A percentile compares a stretch with the other conserved stretches of the same genome.
Evolutionary conservation across 192 early-diverging fungal genomes (phyloP).

Genomic region (Backusella morwellensis): DNA sequence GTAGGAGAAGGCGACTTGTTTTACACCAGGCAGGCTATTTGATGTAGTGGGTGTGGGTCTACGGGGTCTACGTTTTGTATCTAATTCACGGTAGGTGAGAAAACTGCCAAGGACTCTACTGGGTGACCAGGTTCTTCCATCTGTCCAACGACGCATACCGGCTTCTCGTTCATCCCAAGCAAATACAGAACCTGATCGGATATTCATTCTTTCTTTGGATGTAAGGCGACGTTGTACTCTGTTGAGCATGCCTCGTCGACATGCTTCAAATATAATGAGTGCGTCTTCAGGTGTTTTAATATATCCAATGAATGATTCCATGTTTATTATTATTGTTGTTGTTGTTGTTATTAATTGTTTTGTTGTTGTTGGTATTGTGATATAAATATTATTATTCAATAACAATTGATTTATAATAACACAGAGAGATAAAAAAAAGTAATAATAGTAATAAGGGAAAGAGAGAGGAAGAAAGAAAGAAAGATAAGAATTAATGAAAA

Average conservation of each 20-base stretch:
- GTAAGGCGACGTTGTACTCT: conserved; percentile 78
- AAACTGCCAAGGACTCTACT: conserved; percentile 86
- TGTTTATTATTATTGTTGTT: conserved; percentile 11
- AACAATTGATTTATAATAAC: background rate
- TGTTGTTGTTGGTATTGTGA: background rate
- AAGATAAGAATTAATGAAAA: background rate
- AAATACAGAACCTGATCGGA: conserved; percentile 84
- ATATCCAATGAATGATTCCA: conserved; percentile 85
- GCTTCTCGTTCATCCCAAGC: conserved; percentile 89
- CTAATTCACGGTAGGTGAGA: conserved; percentile 84
- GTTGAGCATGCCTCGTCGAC: conserved; percentile 69
- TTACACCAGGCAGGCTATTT: background rate
- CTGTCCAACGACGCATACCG: conserved; percentile 92
- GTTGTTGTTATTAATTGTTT: too few relatives aligned
- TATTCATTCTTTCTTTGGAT: conserved; percentile 75
- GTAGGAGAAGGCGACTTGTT: conserved; percentile 39
- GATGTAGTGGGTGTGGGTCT: background rate
- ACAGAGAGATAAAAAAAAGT: background rate
- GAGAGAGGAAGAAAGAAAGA: background rate
- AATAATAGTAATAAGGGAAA: background rate
- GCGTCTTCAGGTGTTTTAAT: conserved; percentile 87
- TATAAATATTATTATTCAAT: background rate
- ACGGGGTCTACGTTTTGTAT: conserved; percentile 57
- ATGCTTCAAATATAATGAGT: conserved; percentile 85
- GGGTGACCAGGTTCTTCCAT: conserved; percentile 88